Evolutionary conservation across 2,329 filamentous ascomycete species (phyloP), one percentile per base, ranked within the genome.

Genomic region (Xylariales sp.): DNA sequence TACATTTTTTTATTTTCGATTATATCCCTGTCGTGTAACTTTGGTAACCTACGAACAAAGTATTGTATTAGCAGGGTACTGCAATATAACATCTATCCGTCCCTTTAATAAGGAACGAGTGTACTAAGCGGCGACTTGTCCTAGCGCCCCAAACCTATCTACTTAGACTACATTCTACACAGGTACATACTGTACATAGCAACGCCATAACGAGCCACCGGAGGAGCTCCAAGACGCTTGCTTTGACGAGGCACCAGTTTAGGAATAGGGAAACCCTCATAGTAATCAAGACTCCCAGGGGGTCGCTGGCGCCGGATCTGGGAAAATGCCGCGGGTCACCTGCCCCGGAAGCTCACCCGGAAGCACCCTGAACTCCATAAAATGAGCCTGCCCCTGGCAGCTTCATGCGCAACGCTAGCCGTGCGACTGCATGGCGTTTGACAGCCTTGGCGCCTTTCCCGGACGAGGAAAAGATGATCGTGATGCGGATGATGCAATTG

Each of bases 301-400:
- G 34, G 28, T 28, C 46, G 8, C 23, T 23, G 23, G 43, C 32
- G 39, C 45, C 23, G 34, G 56, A 61, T 50, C 39, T 48, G 9
- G 39, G 8, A 67, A 67, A 67, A 64, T 64, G 36, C 61, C 65
- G 61, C 62, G 57, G 61, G 65, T 68, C 61, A 68, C 50, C 34
- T 9, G 23, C 50, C 55, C 60, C 65, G 65, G 65, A 64, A 67
- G 49, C 55, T 39, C 30, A 59, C 48, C 65, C 65, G 65, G 65
- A 18, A 43, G 10, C 14, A 7, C 18, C 43, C 39, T 23, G 52
- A 48, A 18, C 56, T 53, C 52, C 34, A 45, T 48, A 49, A 54
- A 55, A 53, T 46, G 50, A n/a, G 23, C 23, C 53, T 50, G 30
- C 48, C 64, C 65, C 50, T 67, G 65, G 50, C 41, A 57, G 65